These are phyloP conservation scores for Pleurostoma richardsiae DNA, from an alignment of 2,329 filamentous ascomycete genomes.

Conservation along the genomic window DNA sequence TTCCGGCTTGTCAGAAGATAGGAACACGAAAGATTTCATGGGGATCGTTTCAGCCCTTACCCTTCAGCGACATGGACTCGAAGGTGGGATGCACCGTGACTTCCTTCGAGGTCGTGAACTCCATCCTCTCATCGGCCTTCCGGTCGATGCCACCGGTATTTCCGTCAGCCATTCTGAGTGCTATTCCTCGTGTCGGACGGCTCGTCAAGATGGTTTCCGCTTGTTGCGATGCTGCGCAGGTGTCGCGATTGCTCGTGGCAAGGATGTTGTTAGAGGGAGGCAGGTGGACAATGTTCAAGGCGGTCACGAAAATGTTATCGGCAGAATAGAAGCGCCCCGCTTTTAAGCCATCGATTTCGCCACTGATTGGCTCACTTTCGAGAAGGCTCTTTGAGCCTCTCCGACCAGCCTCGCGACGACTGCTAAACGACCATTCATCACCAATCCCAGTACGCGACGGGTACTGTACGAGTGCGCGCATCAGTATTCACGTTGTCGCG, in stretches of 20 bases:
- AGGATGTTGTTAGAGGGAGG: background rate
- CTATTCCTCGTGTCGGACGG: too few relatives aligned
- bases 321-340: background rate
- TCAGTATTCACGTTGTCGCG: background rate
- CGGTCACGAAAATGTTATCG: background rate
- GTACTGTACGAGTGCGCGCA: background rate
- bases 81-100: slow-evolving; percentile 92
- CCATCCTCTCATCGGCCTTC: slow-evolving; percentile 92
- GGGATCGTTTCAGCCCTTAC: slow-evolving; percentile 27
- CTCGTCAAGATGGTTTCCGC: background rate
- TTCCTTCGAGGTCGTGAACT: slow-evolving; percentile 97
- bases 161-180: slow-evolving; percentile 75
- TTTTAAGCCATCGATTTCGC: background rate
- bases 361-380: background rate
- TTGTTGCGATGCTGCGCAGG: background rate
- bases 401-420: background rate
- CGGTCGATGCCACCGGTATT: slow-evolving; percentile 65
- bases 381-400: background rate
- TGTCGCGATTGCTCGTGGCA: background rate
- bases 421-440: background rate
- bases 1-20: background rate
- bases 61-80: slow-evolving; percentile 93
- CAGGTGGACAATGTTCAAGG: too few relatives aligned
- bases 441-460: too few relatives aligned
- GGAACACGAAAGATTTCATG: background rate